phyloP scores from a whole-genome alignment of 768 basidiomycete species.

The Lentinula sp. region DNA sequence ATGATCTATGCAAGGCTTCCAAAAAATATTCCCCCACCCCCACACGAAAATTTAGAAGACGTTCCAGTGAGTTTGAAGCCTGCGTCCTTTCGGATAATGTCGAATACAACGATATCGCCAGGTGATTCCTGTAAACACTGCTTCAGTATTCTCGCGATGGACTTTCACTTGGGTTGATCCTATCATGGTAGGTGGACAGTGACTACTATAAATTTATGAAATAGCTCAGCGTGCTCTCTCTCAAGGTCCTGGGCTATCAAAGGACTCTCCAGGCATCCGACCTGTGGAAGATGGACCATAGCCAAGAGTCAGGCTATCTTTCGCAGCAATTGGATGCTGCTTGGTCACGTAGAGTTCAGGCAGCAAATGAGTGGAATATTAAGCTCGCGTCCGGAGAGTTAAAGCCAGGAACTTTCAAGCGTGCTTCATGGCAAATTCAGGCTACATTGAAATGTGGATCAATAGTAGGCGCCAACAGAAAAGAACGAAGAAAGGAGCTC shows the following conservation, averaged over 20 bases:
- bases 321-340: conserved; percentile 49
- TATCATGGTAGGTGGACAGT: conserved; percentile 32
- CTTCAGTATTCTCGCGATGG: conserved; percentile 52
- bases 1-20: conserved; percentile 41
- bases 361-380: conserved; percentile 52
- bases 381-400: conserved; percentile 38
- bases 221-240: background rate
- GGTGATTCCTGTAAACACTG: conserved; percentile 52
- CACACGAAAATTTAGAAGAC: conserved; percentile 49
- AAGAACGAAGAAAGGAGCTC: conserved; percentile 19
- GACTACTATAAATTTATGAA: background rate
- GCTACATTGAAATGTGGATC: conserved; percentile 6
- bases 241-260: conserved; percentile 59
- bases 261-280: conserved; percentile 71
- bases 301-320: conserved; percentile 42
- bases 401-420: conserved; percentile 30
- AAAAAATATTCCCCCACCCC: conserved; percentile 48
- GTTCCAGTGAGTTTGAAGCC: conserved; percentile 30
- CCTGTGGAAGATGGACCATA: conserved; percentile 58
- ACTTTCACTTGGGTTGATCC: conserved; percentile 65
- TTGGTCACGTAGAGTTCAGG: conserved; percentile 41
- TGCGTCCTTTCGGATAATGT: background rate
- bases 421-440: conserved; percentile 34
- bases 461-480: conserved; percentile 17
- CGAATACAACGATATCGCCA: conserved; percentile 13